Conservation (phyloP, 1,139 yeast species). For the Debaryomycetaceae sp. region DNA sequence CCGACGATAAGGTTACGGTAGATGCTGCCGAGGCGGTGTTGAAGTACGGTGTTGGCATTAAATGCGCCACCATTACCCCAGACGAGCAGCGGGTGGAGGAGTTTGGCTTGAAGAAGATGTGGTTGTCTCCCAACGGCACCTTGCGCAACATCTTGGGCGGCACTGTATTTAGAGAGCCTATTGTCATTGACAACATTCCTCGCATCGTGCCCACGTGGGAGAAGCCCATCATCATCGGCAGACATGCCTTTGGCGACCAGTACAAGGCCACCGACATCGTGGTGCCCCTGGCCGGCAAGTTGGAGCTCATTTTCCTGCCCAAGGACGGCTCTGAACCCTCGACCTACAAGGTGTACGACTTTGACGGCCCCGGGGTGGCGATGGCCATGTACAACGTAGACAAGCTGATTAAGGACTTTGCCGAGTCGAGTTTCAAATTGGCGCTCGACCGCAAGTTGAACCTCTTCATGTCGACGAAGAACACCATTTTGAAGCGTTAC, state of each 20-base stretch:
- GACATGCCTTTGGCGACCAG: slow-evolving; percentile 97
- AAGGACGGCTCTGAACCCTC: slow-evolving; percentile 56
- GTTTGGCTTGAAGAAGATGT: slow-evolving; percentile 87
- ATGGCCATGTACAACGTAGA: slow-evolving; percentile 94
- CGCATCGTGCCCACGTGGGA: slow-evolving; percentile 92
- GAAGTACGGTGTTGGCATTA: slow-evolving; percentile 87
- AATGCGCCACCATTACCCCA: slow-evolving; percentile 98
- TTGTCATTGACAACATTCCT: slow-evolving; percentile 85
- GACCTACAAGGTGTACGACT: slow-evolving; percentile 65
- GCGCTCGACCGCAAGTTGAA: slow-evolving; percentile 77
- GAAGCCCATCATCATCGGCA: slow-evolving; percentile 90
- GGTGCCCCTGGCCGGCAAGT: slow-evolving; percentile 72
- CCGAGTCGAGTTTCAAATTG: slow-evolving; percentile 85
- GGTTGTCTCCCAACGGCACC: slow-evolving; percentile 97
- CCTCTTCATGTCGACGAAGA: slow-evolving; percentile 83
- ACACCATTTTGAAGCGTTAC: slow-evolving; percentile 87
- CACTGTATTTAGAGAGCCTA: slow-evolving; percentile 95
- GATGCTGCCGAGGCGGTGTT: slow-evolving; percentile 90
- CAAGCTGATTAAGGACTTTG: slow-evolving; percentile 84
- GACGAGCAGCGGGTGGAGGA: slow-evolving; percentile 94
- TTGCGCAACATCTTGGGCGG: slow-evolving; percentile 93
- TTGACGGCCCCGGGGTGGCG: slow-evolving; percentile 77
- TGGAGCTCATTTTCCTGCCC: slow-evolving; percentile 78
- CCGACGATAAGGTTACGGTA: slow-evolving; percentile 80
- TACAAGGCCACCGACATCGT: slow-evolving; percentile 88